phyloP scores from a whole-genome alignment of 2,329 filamentous ascomycete species.

The Colletotrichum sp. region DNA sequence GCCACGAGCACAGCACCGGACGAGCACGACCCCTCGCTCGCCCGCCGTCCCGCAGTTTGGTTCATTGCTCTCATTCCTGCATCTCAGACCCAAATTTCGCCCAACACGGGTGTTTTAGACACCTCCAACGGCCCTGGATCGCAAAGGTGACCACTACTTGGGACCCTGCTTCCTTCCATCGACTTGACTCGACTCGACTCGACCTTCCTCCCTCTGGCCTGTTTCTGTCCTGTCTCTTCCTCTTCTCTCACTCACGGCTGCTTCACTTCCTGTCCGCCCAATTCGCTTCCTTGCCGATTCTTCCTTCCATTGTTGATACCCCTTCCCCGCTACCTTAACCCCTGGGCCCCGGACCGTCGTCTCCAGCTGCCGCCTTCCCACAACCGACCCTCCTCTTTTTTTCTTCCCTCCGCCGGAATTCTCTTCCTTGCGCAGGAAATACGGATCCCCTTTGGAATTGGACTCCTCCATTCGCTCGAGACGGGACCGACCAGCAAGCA shows the following conservation, averaged over 20 bases:
- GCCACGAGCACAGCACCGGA: neutral
- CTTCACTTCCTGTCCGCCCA: neutral
- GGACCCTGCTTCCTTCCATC: neutral
- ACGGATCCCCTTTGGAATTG: slow-evolving; percentile 9
- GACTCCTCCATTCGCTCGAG: neutral
- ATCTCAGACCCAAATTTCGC: neutral
- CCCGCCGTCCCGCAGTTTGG: neutral
- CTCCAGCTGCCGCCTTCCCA: neutral
- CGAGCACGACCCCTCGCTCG: neutral
- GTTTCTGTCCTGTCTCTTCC: neutral
- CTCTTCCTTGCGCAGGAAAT: slow-evolving; percentile 2
- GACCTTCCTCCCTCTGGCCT: neutral
- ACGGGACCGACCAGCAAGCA: neutral
- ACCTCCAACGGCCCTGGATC: neutral
- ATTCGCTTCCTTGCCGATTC: neutral
- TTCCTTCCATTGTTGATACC: slow-evolving; percentile 21
- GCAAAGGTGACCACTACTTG: neutral
- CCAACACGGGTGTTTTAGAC: neutral
- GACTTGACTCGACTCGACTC: neutral
- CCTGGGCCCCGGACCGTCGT: neutral
- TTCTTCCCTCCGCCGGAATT: neutral
- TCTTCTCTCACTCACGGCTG: neutral
- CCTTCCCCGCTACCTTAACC: neutral
- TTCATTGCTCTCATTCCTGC: neutral
- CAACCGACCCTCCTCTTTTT: neutral